A percentile compares a stretch with the other conserved stretches of the same genome.
Conservation (phyloP, 208 protist genomes). For the Trypanosoma platydactyli region DNA sequence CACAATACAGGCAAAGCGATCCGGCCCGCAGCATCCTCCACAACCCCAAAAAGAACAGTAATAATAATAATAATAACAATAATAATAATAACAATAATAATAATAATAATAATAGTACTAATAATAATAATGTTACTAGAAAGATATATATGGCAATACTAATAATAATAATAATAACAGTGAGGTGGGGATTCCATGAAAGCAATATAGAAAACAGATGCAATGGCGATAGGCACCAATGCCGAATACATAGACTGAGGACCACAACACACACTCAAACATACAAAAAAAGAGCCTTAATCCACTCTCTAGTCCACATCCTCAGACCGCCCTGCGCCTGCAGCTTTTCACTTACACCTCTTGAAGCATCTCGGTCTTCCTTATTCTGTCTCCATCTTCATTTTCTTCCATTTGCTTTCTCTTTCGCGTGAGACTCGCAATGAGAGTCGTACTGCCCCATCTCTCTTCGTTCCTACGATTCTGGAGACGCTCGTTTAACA, state of each 20-base stretch:
- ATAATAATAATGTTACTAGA: constrained; percentile 34
- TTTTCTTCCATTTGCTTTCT: too few relatives aligned
- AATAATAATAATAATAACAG: constrained; percentile 27
- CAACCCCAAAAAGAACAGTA: constrained; percentile 21
- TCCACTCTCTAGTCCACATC: too few relatives aligned
- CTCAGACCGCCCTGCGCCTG: too few relatives aligned
- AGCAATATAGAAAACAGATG: constrained; percentile 25
- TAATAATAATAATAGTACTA: constrained; percentile 22
- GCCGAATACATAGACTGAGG: not conserved
- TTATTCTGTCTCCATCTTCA: too few relatives aligned
- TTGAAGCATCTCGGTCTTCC: too few relatives aligned
- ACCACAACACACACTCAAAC: too few relatives aligned
- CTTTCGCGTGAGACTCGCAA: not conserved
- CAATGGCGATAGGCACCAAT: not conserved
- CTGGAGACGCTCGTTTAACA: constrained; percentile 45
- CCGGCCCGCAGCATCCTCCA: too few relatives aligned
- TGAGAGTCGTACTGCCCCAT: not conserved
- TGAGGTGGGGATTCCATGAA: constrained; percentile 4
- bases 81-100: constrained; percentile 18
- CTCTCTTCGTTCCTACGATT: not conserved
- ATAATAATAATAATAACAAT: constrained; percentile 23
- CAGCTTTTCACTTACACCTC: too few relatives aligned
- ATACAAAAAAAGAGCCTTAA: not conserved
- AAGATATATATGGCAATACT: too few relatives aligned
- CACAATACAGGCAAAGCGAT: too few relatives aligned